A percentile compares a stretch with the other conserved stretches of the same genome.
These are phyloP conservation scores for Thelonectria rubi DNA, from an alignment of 2,329 filamentous ascomycete species.

Conservation along the genomic window DNA sequence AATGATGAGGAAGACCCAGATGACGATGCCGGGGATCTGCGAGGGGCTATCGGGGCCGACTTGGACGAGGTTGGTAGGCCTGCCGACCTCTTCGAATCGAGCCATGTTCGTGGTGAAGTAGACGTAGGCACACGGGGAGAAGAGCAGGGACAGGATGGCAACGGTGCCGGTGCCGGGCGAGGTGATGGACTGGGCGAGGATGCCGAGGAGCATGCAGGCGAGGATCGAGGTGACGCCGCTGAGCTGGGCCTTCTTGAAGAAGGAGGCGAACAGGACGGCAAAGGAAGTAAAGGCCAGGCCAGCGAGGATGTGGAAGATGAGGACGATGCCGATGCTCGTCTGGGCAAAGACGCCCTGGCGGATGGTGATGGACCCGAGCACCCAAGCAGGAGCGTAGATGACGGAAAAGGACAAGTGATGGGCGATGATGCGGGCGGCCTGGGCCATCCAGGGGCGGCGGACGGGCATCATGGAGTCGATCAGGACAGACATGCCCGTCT, in stretches of 20 bases:
- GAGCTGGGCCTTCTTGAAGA: conserved; percentile 88
- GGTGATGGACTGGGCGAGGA: conserved; percentile 80
- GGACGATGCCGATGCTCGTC: conserved; percentile 70
- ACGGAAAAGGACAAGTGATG: conserved; percentile 83
- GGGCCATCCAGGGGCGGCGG: conserved; percentile 76
- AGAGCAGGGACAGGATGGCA: conserved; percentile 76
- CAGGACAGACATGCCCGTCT: conserved; percentile 86
- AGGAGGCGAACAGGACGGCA: conserved; percentile 80
- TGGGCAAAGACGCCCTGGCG: conserved; percentile 70
- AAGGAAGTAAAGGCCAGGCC: conserved; percentile 82
- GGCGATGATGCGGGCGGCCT: conserved; percentile 79
- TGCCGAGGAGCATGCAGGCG: conserved; percentile 76
- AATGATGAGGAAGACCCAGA: conserved; percentile 80
- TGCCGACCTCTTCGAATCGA: conserved; percentile 73
- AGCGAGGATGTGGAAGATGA: conserved; percentile 78
- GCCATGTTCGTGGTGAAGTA: conserved; percentile 81
- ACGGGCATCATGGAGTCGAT: conserved; percentile 93
- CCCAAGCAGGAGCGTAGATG: conserved; percentile 84
- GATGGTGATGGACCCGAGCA: conserved; percentile 75
- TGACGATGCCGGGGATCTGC: conserved; percentile 74
- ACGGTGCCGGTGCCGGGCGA: conserved; percentile 71
- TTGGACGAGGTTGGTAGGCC: conserved; percentile 68
- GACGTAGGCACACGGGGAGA: conserved; percentile 88
- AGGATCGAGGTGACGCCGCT: conserved; percentile 85
- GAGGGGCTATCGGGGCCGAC: conserved; percentile 73